phyloP scores from a whole-genome alignment of 805 yeast species.

The Cyberlindnera saturnus region DNA sequence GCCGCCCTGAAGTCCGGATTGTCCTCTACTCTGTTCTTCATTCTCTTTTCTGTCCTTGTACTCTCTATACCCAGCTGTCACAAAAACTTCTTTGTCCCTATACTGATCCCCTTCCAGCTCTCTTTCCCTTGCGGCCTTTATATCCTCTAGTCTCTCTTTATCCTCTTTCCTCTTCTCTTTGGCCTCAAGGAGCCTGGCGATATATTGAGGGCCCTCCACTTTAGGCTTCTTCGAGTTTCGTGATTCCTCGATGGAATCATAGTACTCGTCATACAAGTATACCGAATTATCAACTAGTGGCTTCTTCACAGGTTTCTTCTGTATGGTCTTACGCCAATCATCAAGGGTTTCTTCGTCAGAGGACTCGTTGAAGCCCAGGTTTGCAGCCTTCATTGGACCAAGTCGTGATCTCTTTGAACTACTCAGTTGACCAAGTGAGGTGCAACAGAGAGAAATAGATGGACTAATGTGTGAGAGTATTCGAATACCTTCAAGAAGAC shows the following conservation, averaged over 20 bases:
- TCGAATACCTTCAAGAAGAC: too few relatives aligned
- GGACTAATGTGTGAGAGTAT: too few relatives aligned
- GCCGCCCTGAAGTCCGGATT: not conserved
- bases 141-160: slow-evolving; percentile 31
- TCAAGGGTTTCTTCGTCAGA: slow-evolving; percentile 1
- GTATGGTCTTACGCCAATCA: slow-evolving; percentile 2
- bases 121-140: slow-evolving; percentile 31
- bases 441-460: too few relatives aligned
- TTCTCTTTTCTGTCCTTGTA: slow-evolving; percentile 13
- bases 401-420: not conserved
- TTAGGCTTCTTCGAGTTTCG: slow-evolving; percentile 7
- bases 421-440: too few relatives aligned
- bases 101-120: slow-evolving; percentile 33
- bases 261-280: slow-evolving; percentile 42
- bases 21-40: not conserved
- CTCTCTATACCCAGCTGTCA: slow-evolving; percentile 40
- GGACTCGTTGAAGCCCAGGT: slow-evolving; percentile 12
- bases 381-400: slow-evolving; percentile 6
- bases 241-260: slow-evolving; percentile 28
- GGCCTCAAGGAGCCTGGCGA: slow-evolving; percentile 37
- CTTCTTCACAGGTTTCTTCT: not conserved
- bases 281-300: slow-evolving; percentile 14
- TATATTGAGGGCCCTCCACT: slow-evolving; percentile 27
- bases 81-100: slow-evolving; percentile 38
- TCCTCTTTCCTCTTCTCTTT: slow-evolving; percentile 41